Conservation (phyloP, 2,329 filamentous ascomycete genomes). For the Drechslerella coelobrocha region DNA sequence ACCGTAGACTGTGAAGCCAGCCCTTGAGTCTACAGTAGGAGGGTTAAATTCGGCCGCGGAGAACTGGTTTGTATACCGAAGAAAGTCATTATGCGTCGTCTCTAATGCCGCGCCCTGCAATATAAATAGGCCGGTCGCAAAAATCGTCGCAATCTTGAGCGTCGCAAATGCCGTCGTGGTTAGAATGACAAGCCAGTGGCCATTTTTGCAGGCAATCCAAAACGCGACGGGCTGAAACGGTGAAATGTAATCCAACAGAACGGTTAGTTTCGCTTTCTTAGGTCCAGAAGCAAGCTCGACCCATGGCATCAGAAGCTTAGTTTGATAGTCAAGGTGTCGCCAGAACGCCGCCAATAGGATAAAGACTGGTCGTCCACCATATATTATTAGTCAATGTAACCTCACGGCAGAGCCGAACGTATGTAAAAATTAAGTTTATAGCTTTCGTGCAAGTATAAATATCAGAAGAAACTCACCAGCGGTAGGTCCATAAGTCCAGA, state of each 20-base stretch:
- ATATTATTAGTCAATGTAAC: slow-evolving; percentile 31
- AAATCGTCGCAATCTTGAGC: slow-evolving; percentile 43
- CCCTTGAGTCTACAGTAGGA: slow-evolving; percentile 19
- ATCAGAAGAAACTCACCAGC: slow-evolving; percentile 22
- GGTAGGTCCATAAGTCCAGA: slow-evolving; percentile 49
- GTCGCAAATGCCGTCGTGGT: slow-evolving; percentile 25
- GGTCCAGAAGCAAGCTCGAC: slow-evolving; percentile 42
- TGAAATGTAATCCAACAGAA: slow-evolving; percentile 50
- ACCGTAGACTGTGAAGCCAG: slow-evolving; percentile 39
- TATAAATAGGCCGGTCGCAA: slow-evolving; percentile 45
- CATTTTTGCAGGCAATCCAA: slow-evolving; percentile 43
- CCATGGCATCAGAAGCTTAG: slow-evolving; percentile 45
- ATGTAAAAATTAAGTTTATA: too few species aligned
- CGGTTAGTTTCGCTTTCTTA: slow-evolving; percentile 41
- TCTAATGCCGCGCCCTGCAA: slow-evolving; percentile 33
- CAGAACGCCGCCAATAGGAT: slow-evolving; percentile 49
- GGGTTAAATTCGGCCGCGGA: slow-evolving; percentile 16
- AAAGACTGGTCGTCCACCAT: slow-evolving; percentile 31
- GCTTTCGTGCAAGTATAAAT: too few species aligned
- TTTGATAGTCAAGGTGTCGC: slow-evolving; percentile 45
- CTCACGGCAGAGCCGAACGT: slow-evolving; percentile 16
- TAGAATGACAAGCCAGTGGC: slow-evolving; percentile 46
- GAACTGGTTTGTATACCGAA: slow-evolving; percentile 26
- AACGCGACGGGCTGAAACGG: slow-evolving; percentile 48
- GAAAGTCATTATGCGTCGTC: slow-evolving; percentile 15